These are phyloP conservation scores for Colletotrichum sp. DNA, from an alignment of 2,329 filamentous ascomycete species.

Conservation along the genomic window DNA sequence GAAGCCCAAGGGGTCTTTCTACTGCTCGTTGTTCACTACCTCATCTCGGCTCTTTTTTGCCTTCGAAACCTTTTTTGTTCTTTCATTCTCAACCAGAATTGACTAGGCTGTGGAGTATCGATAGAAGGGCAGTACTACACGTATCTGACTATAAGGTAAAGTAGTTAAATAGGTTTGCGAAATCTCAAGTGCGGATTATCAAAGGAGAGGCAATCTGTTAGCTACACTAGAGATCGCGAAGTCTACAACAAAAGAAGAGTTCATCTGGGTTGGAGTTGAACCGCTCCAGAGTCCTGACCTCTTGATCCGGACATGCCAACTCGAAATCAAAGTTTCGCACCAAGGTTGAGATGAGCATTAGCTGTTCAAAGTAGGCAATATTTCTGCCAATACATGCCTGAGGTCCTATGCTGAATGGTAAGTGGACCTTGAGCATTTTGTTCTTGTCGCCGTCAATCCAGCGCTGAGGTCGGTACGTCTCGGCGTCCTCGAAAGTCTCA, in stretches of 20 bases:
- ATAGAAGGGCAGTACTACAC: not conserved
- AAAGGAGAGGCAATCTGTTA: fast-evolving
- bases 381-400: not conserved
- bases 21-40: not conserved
- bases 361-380: not conserved
- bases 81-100: not conserved
- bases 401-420: not conserved
- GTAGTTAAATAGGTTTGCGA: too few species aligned
- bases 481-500: not conserved
- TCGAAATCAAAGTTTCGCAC: not conserved
- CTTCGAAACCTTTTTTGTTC: not conserved
- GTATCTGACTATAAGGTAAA: not conserved
- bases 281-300: not conserved
- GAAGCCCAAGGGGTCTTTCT: not conserved
- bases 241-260: not conserved
- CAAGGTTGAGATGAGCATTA: not conserved
- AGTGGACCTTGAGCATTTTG: not conserved
- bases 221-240: not conserved
- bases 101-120: not conserved
- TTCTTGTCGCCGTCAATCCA: not conserved
- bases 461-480: not conserved
- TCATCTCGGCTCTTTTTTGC: not conserved
- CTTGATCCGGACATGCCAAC: not conserved
- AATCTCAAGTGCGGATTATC: fast-evolving
- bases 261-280: not conserved